Evolutionary conservation across 192 early-diverging fungal species (phyloP), one percentile per base, ranked within the genome.

Genomic region (Geosiphon pyriformis): DNA sequence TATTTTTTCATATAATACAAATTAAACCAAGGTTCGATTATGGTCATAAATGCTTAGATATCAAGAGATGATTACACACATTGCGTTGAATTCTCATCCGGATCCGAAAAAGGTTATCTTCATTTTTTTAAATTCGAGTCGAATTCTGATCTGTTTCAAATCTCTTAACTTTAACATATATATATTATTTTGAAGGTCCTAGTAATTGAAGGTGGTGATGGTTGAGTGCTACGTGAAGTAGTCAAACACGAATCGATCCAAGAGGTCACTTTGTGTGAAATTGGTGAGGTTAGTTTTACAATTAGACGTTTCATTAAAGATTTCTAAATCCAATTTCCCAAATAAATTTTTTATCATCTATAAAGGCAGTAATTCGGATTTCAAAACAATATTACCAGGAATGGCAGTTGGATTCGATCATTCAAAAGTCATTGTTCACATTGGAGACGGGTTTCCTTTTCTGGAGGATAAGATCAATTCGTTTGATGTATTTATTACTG

Each of bases 41-140:
- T n/a, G n/a, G n/a, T n/a, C n/a, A n/a, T n/a, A n/a, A n/a, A n/a
- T n/a, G n/a, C n/a, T 51, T 59, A 89, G 87, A 25, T 98, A 98
- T 83, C 97, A 99, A 80, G 97, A 99, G 81, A 99, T 98, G 95
- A 99, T 99, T 81, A 91, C 95, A 55, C 95, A 99, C 70, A 78
- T 95, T 30, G 91, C 97, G 22, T 79, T 99, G 76, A 95, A 90
- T 73, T 80, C 90, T 53, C 97, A 99, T 79, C 90, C 95, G 58
- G 83, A 94, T 83, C 97, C 97, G 57, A 86, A 90, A 76, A 89
- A 94, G 79, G 92, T 91, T 27, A 25, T 25, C 15, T n/a, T n/a
- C n/a, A n/a, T n/a, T n/a, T n/a, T n/a, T n/a, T n/a, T n/a, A n/a
- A n/a, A n/a, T n/a, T n/a, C n/a, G n/a, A n/a, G n/a, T n/a, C n/a